A percentile compares a stretch with the other conserved stretches of the same genome.
Evolutionary conservation across 371 early-diverging fungal genomes (phyloP).

Genomic region (Mortierella polycephala): DNA sequence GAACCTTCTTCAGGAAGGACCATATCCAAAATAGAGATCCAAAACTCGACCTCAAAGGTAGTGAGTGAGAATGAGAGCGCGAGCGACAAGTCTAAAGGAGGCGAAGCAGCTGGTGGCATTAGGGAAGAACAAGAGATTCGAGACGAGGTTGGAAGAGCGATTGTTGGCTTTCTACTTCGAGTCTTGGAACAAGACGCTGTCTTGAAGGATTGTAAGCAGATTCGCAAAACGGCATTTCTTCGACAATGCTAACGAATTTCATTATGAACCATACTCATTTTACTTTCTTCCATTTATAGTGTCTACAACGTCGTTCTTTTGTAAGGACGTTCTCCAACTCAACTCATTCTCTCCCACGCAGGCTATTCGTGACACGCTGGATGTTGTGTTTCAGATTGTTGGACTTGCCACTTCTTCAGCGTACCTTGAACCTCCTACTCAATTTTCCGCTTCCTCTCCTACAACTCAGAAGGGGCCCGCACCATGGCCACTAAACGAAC

Average conservation of each 20-base stretch:
- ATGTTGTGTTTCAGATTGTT: conserved; percentile 33
- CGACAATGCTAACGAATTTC: neutral
- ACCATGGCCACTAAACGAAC: conserved; percentile 34
- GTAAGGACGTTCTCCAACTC: conserved; percentile 17
- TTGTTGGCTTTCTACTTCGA: conserved; percentile 31
- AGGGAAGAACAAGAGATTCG: conserved; percentile 35
- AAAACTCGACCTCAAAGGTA: neutral
- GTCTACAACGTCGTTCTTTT: conserved; percentile 29
- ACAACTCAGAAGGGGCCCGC: neutral
- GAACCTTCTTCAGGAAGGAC: neutral
- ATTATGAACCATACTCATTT: too few relatives aligned
- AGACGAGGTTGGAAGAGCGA: conserved; percentile 37
- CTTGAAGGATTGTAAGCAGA: conserved; percentile 26
- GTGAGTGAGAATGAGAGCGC: neutral
- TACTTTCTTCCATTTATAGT: conserved; percentile 1
- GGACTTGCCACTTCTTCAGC: conserved; percentile 26
- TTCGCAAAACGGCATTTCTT: neutral
- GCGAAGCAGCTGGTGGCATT: neutral
- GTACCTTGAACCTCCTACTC: conserved; percentile 11
- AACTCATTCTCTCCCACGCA: conserved; percentile 10
- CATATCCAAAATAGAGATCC: neutral
- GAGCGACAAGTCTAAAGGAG: too few relatives aligned
- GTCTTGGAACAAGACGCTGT: conserved; percentile 44
- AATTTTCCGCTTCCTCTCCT: neutral
- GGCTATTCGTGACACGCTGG: conserved; percentile 18